A percentile compares a stretch with the other conserved stretches of the same genome.
These are phyloP conservation scores for Auricularia heimuer DNA, from an alignment of 768 basidiomycete species.

Conservation along the genomic window DNA sequence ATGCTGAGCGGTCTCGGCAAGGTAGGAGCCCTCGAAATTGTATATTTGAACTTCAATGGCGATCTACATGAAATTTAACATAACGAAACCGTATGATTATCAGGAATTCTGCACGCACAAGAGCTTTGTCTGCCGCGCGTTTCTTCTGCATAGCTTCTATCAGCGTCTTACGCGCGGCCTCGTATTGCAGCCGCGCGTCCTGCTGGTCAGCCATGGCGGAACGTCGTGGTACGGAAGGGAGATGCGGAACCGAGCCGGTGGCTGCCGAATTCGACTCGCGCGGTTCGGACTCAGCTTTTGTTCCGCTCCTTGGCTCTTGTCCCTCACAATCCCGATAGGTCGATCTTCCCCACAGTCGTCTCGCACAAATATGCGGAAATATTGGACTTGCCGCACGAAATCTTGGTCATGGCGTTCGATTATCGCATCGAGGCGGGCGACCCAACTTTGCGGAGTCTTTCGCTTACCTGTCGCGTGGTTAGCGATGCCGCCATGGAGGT, in stretches of 20 bases:
- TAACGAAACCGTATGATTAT: neutral
- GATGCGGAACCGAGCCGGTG: neutral
- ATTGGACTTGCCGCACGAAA: too few species aligned
- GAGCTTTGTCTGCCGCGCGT: conserved; percentile 61
- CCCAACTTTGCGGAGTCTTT: too few species aligned
- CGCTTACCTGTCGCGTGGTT: too few species aligned
- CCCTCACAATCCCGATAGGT: too few species aligned
- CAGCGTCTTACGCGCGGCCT: conserved; percentile 64
- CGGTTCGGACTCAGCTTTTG: too few species aligned
- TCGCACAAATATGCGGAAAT: too few species aligned
- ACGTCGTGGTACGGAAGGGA: neutral
- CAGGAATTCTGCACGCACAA: conserved; percentile 36
- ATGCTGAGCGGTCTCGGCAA: conserved; percentile 65
- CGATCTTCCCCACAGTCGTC: too few species aligned
- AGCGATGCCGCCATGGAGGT: too few species aligned
- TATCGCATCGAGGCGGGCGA: too few species aligned
- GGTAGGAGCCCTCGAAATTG: conserved; percentile 63
- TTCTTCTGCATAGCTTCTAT: conserved; percentile 66
- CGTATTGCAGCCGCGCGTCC: conserved; percentile 30
- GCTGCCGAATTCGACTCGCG: neutral
- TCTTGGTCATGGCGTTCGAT: too few species aligned
- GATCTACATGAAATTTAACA: conserved; percentile 34
- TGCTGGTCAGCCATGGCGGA: neutral
- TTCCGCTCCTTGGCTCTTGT: too few species aligned
- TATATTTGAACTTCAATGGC: conserved; percentile 72